Evolutionary conservation across 257 asterid genomes (phyloP), one percentile per base, ranked within the genome.

Genomic region (Coffea canephora): DNA sequence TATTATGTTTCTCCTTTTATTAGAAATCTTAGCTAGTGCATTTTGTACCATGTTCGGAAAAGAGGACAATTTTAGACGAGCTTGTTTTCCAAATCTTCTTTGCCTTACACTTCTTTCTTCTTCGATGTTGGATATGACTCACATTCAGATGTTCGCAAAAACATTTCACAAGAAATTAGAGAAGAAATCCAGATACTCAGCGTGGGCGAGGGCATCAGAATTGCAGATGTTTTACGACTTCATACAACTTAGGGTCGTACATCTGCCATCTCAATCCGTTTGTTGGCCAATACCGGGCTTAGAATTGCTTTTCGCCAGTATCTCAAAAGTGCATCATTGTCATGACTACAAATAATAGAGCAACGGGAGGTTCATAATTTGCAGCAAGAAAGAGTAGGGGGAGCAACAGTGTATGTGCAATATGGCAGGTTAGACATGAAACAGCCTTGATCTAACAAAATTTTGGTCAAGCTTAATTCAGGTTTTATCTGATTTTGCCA

Each of bases 1-100:
- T 31, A 62, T 27, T 62, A 46, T 49, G 49, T 62, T 64, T 25
- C 50, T 64, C 23, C 21, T 21, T 19, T 70, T 46, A 46, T 65
- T 49, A 71, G 79, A 59, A 16, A 7, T 73, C 50, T 79, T 73
- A 64, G 79, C 46, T 52, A 36, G 69, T 48, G 36, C 57, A 25
- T 57, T 57, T 65, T 80, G 78, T 49, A 65, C 27, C 57, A 80
- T 31, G 59, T 80, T 73, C 49, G 36, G 46, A 72, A 74, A 73
- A 50, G 68, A 27, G 15, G 65, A 25, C 57, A 39, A 21, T 57
- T 52, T 71, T 70, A 55, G 49, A 57, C 41, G 49, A 78, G 41
- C 4, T 34, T 50, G 25, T 71, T 48, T 34, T 7, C 69, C 13
- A 46, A 45, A 49, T 55, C 62, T 76, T 34, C 59, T 52, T 34